Percentiles rank a stretch among this genome's conserved stretches.
These are phyloP conservation scores for Musa acuminata DNA, from an alignment of 176 grass and related monocot species.

Conservation along the genomic window DNA sequence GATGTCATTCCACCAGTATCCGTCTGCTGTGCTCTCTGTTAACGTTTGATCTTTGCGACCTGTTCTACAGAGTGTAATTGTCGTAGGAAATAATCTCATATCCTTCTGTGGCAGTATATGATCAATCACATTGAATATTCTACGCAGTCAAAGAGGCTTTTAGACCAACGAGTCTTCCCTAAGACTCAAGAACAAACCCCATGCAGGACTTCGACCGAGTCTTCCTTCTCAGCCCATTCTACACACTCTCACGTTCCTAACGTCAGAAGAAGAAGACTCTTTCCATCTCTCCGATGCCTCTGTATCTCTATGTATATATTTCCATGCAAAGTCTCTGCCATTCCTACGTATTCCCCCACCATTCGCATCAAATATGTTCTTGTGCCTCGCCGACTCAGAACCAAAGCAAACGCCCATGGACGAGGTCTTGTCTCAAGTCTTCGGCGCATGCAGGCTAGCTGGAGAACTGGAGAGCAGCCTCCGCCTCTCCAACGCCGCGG, in stretches of 20 bases:
- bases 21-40: too few species aligned
- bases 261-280: not conserved
- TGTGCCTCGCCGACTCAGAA: not conserved
- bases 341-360: too few species aligned
- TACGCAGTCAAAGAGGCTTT: not conserved
- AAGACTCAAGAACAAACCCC: conserved; percentile 11
- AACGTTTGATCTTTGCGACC: too few species aligned
- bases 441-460: conserved; percentile 27
- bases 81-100: too few species aligned
- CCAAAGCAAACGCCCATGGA: conserved; percentile 22
- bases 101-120: too few species aligned
- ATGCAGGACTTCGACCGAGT: conserved; percentile 26
- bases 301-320: not conserved
- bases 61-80: too few species aligned
- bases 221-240: not conserved
- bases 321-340: not conserved
- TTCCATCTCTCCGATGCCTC: not conserved
- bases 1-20: too few species aligned
- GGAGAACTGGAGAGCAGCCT: conserved; percentile 22
- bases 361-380: not conserved
- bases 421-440: conserved; percentile 15
- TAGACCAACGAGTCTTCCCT: conserved; percentile 22
- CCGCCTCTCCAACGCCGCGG: not conserved
- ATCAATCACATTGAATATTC: too few species aligned
- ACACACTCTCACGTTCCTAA: not conserved